Evolutionary conservation across 345 rosid genomes (phyloP).

Genomic region (Sisymbrium altissimum): DNA sequence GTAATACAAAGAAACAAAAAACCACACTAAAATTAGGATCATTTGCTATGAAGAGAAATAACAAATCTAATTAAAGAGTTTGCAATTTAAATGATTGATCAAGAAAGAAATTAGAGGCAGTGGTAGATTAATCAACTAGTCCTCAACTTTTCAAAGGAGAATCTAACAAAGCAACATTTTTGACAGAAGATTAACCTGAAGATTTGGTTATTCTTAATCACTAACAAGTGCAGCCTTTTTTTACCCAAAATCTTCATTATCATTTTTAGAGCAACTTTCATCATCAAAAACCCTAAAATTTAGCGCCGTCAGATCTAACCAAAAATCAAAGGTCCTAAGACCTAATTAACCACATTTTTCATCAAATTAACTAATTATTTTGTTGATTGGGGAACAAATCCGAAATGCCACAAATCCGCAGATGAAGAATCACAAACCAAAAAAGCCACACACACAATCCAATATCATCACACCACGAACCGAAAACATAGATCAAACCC

Average conservation of each 20-base stretch:
- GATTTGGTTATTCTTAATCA: not conserved
- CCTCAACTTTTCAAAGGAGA: not conserved
- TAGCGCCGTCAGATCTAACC: constrained; percentile 23
- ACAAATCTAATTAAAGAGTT: no score
- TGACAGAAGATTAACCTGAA: not conserved
- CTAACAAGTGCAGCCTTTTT: not conserved
- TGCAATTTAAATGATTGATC: not conserved
- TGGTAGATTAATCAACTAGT: not conserved
- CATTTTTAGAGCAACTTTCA: not conserved
- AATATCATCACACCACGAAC: not conserved
- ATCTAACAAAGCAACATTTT: constrained; percentile 14
- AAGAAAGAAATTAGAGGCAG: not conserved
- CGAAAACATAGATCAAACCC: constrained; percentile 5
- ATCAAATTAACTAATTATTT: not conserved
- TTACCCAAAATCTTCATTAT: not conserved
- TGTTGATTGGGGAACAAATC: not conserved
- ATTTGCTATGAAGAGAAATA: not conserved
- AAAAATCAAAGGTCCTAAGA: constrained; percentile 4
- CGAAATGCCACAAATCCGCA: constrained; percentile 20
- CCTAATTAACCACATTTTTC: constrained; percentile 10
- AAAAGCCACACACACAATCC: constrained; percentile 16
- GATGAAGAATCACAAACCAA: not conserved
- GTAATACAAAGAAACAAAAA: not conserved
- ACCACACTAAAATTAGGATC: not conserved
- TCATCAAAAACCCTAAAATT: constrained; percentile 16